Conservation (phyloP, 177 flowering plant genomes). For the Vitis hybrid region DNA sequence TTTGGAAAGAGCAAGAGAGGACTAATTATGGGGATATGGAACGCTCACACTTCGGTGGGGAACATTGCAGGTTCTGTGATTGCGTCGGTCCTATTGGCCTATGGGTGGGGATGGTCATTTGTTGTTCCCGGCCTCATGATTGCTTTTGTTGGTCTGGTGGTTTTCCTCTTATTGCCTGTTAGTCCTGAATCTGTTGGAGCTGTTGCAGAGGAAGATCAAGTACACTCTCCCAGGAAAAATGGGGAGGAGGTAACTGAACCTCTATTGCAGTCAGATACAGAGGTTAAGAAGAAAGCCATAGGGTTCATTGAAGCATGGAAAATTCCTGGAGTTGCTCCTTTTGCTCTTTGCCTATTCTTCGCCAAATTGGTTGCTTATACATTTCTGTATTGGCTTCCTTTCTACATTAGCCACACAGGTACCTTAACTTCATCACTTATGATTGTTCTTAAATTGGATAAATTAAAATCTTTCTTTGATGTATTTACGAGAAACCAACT, state of each 20-base stretch:
- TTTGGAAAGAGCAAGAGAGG: conserved; percentile 88
- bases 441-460: neutral
- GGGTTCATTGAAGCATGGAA: conserved; percentile 92
- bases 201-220: conserved; percentile 44
- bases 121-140: conserved; percentile 66
- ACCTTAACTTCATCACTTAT: neutral
- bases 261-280: conserved; percentile 31
- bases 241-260: conserved; percentile 48
- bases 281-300: conserved; percentile 44
- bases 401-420: conserved; percentile 78
- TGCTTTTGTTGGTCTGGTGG: conserved; percentile 51
- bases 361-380: conserved; percentile 93
- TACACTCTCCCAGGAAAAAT: conserved; percentile 35
- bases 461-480: neutral
- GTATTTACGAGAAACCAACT: neutral
- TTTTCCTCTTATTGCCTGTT: conserved; percentile 69
- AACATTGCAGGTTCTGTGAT: conserved; percentile 81
- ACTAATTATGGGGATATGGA: conserved; percentile 94
- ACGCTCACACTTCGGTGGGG: conserved; percentile 90
- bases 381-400: conserved; percentile 96
- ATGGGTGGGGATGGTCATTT: conserved; percentile 98
- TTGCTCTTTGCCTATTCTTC: conserved; percentile 93
- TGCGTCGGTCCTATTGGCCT: conserved; percentile 64
- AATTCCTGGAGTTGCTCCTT: conserved; percentile 92
- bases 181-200: conserved; percentile 71